Conservation (phyloP, 148 eudicot genomes). For the Limonium bicolor region DNA sequence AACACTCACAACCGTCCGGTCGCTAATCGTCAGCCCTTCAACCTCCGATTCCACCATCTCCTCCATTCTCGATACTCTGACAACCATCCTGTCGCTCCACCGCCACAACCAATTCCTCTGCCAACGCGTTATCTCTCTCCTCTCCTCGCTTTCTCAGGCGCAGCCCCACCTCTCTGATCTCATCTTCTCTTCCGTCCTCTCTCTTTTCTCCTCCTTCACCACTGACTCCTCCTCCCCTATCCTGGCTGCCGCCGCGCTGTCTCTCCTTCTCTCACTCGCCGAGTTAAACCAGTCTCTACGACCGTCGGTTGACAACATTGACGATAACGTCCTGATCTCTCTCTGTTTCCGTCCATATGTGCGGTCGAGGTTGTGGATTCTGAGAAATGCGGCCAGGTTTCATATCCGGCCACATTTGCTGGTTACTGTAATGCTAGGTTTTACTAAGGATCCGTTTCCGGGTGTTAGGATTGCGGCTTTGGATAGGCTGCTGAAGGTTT, state of each 20-base stretch:
- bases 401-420: constrained; percentile 34
- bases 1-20: constrained; percentile 17
- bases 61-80: constrained; percentile 34
- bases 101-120: constrained; percentile 7
- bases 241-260: constrained; percentile 25
- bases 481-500: constrained; percentile 34
- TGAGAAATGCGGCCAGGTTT: constrained; percentile 25
- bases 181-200: constrained; percentile 10
- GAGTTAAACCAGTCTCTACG: constrained; percentile 4
- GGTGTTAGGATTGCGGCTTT: constrained; percentile 39
- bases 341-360: constrained; percentile 29
- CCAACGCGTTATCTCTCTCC: constrained; percentile 22
- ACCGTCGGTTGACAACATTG: constrained; percentile 11
- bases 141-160: constrained; percentile 17
- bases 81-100: constrained; percentile 12
- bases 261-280: constrained; percentile 28
- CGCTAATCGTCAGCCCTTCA: constrained; percentile 42
- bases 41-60: constrained; percentile 35
- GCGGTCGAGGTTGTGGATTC: constrained; percentile 28
- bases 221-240: constrained; percentile 13
- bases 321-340: constrained; percentile 26
- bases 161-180: constrained; percentile 22
- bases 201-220: constrained; percentile 12
- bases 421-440: constrained; percentile 54
- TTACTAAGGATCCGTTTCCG: constrained; percentile 72